Percentiles rank a stretch among this genome's conserved stretches.
phyloP scores from a whole-genome alignment of 495 filamentous ascomycete genomes.

The Entonaema liquescens region DNA sequence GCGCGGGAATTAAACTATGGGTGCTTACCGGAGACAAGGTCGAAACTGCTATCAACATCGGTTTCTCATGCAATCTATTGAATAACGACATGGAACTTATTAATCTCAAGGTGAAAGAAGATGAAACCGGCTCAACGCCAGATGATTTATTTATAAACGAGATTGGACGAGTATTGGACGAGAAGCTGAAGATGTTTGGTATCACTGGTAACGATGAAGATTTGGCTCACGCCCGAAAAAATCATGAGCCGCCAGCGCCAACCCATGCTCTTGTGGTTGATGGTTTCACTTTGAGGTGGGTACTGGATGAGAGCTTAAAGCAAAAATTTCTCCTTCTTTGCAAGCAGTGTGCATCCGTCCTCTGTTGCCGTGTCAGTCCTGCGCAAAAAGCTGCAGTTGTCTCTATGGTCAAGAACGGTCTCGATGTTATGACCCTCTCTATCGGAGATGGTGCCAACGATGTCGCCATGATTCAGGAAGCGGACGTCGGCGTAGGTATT shows the following conservation, averaged over 20 bases:
- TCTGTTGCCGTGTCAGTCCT: constrained; percentile 97
- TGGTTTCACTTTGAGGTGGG: constrained; percentile 90
- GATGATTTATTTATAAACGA: constrained; percentile 58
- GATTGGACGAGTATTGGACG: constrained; percentile 75
- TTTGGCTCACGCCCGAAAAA: constrained; percentile 75
- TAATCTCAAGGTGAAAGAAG: constrained; percentile 84
- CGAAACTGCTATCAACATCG: constrained; percentile 99
- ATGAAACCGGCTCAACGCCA: constrained; percentile 54
- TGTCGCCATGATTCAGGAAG: constrained; percentile 99
- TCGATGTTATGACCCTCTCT: constrained; percentile 96
- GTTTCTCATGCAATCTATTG: constrained; percentile 97
- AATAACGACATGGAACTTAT: constrained; percentile 98
- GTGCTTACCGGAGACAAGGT: constrained; percentile 99
- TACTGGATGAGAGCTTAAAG: constrained; percentile 80
- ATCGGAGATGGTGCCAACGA: constrained; percentile 99
- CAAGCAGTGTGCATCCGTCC: constrained; percentile 96
- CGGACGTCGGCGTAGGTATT: constrained; percentile 97
- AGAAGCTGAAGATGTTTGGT: constrained; percentile 73
- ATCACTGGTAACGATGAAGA: constrained; percentile 91
- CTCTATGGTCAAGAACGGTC: constrained; percentile 88
- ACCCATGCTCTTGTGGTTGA: constrained; percentile 98
- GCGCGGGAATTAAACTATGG: constrained; percentile 99
- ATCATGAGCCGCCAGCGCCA: constrained; percentile 83
- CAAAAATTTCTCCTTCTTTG: constrained; percentile 95
- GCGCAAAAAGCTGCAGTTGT: constrained; percentile 98